Evolutionary conservation across 345 rosid genomes (phyloP).

Genomic region (Pelargonium nanum): DNA sequence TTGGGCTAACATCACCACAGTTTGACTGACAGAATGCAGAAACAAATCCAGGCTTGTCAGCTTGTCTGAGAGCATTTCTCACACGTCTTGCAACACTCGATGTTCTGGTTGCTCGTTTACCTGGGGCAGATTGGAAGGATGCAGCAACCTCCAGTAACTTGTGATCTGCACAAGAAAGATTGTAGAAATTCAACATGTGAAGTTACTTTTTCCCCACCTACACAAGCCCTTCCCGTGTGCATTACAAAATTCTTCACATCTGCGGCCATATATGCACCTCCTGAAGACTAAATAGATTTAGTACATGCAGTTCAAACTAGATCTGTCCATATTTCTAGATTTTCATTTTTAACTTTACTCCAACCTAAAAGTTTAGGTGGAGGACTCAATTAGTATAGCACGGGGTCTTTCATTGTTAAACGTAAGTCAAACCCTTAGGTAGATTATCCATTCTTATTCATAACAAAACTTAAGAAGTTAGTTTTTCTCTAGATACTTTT

Average conservation of each 20-base stretch:
- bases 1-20: slow-evolving; percentile 99
- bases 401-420: no score
- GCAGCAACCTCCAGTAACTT: slow-evolving; percentile 90
- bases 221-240: neutral
- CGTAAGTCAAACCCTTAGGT: no score
- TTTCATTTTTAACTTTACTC: no score
- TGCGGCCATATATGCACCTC: no score
- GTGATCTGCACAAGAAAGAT: slow-evolving; percentile 38
- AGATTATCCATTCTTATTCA: neutral
- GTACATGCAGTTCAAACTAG: no score
- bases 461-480: neutral
- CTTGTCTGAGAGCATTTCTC: slow-evolving; percentile 65
- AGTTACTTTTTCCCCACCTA: neutral
- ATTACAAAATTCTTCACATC: no score
- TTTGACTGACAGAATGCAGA: slow-evolving; percentile 96
- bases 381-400: no score
- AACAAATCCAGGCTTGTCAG: slow-evolving; percentile 76
- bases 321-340: neutral
- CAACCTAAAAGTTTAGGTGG: no score
- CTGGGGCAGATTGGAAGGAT: slow-evolving; percentile 66
- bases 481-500: neutral
- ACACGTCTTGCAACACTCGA: slow-evolving; percentile 69
- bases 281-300: no score
- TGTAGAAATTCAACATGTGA: neutral
- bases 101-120: slow-evolving; percentile 50